Evolutionary conservation across 179 eudicot species (phyloP), one percentile per base, ranked within the genome.

Genomic region (Patellifolia procumbens): DNA sequence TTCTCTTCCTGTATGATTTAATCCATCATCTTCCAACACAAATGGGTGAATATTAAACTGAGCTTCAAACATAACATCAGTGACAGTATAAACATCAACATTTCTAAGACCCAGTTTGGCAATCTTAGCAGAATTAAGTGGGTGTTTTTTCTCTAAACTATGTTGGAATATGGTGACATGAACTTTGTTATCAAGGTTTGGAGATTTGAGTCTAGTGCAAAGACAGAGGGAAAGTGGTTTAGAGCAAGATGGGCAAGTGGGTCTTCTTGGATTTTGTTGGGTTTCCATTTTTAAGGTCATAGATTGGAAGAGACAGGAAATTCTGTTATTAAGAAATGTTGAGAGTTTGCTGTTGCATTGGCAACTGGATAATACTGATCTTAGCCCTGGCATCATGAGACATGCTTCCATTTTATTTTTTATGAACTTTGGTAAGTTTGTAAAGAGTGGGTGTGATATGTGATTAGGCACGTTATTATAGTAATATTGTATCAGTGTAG

Each of bases 151-250:
- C 87, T 93, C 98, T 35, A 89, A 81, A 32, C 81, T 86, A 79
- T 93, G 98, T 49, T 92, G 98, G 31, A 93, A 85, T 78, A 93
- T 83, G 68, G 91, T 93, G 76, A 93, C 76, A 31, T 83, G 79
- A 1, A 92, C 87, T 5, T 86, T 77, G 82, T 89, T 93, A 9
- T 87, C 69, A 63, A 89, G 89, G 45, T n/a, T 39, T 1, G 90
- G 92, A 81, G 76, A 74, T 64, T 83, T 87, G 67, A 91, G 69
- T 29, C 93, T 81, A 71, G 73, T 74, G 74, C 97, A 93, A 59
- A 89, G 86, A 70, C 98, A 93, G 55, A 84, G 74, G 2, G 81
- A 64, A 32, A 88, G 15, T 61, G 98, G 98, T 77, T 87, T 91
- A 7, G 95, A 83, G 74, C 98, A 93, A 24, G 76, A 65, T 74